Evolutionary conservation across 139 green algal genomes (phyloP).

Genomic region (Tetraselmis chui): DNA sequence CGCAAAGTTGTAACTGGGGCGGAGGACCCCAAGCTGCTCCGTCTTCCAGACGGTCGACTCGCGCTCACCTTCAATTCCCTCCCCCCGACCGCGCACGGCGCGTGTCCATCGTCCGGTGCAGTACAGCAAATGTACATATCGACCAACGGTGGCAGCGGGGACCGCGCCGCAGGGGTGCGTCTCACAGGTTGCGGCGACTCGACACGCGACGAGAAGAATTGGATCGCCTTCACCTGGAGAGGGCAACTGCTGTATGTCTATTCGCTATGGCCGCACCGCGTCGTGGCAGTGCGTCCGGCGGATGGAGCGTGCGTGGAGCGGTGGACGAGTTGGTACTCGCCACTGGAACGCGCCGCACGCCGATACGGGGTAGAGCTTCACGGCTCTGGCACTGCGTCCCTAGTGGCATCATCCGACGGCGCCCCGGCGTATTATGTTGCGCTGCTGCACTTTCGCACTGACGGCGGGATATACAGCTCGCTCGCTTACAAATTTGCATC

Average conservation of each 20-base stretch:
- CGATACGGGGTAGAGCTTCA: neutral
- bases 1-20: conserved; percentile 1
- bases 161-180: neutral
- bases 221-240: conserved; percentile 4
- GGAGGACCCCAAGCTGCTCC: conserved; percentile 11
- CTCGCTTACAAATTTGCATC: conserved; percentile 5
- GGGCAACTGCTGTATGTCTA: conserved; percentile 2
- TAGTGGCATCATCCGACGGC: neutral
- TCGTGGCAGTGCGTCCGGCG: neutral
- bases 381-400: neutral
- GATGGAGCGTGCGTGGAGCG: neutral
- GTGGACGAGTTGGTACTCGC: neutral
- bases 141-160: too few relatives aligned
- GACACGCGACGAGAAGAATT: conserved; percentile 12
- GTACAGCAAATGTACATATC: neutral
- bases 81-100: neutral
- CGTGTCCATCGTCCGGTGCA: neutral
- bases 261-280: neutral
- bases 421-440: conserved; percentile 1
- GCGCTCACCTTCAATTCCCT: conserved; percentile 10
- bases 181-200: neutral
- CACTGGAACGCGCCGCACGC: neutral
- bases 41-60: neutral
- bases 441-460: conserved; percentile 4
- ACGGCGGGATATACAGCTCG: neutral